Conservation (phyloP, 2,329 filamentous ascomycete genomes). For the Chaetomium sp. region DNA sequence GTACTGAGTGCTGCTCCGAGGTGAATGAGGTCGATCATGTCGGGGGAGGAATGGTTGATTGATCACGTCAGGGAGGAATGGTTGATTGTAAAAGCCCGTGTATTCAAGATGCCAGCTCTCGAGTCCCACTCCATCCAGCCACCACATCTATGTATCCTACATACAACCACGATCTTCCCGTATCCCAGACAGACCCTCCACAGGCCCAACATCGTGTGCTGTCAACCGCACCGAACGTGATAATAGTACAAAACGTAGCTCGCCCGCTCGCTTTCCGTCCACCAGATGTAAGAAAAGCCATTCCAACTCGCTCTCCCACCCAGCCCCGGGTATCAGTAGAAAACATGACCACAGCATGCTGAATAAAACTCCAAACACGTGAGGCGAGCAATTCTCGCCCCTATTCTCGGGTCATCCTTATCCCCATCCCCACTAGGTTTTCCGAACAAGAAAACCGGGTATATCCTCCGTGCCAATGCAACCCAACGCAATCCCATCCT, state of each 20-base stretch:
- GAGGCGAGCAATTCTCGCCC: background rate
- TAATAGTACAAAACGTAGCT: constrained; percentile 12
- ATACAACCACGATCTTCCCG: background rate
- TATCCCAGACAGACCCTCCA: background rate
- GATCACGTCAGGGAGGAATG: no score
- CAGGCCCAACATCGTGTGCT: constrained; percentile 7
- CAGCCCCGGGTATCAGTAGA: background rate
- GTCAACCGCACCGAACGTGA: background rate
- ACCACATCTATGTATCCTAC: constrained; percentile 3
- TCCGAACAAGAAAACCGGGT: background rate
- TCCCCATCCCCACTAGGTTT: background rate
- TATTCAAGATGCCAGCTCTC: constrained; percentile 14
- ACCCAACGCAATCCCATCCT: background rate
- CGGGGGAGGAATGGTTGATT: background rate
- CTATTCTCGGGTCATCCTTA: background rate
- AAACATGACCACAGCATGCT: background rate
- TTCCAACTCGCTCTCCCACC: background rate
- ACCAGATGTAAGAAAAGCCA: background rate
- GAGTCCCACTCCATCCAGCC: background rate
- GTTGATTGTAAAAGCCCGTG: background rate
- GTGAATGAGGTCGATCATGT: no score
- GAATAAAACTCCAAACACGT: background rate
- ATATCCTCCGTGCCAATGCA: constrained; percentile 15
- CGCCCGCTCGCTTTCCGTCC: background rate
- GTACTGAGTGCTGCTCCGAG: background rate